Evolutionary conservation across 768 basidiomycete genomes (phyloP).

Genomic region (Fistulinella prunicolor): DNA sequence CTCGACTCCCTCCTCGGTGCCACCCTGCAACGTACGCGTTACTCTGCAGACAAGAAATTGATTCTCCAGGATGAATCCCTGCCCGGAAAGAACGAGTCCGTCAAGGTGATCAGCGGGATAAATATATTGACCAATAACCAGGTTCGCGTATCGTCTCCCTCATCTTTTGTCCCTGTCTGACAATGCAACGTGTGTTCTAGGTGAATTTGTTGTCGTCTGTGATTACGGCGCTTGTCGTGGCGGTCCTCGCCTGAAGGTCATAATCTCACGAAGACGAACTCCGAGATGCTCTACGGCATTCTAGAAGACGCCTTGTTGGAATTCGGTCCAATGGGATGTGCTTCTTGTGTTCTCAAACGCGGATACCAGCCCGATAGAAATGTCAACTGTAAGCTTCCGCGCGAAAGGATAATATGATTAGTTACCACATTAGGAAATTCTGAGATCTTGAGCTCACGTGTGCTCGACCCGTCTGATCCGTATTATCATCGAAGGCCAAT

Average conservation of each 20-base stretch:
- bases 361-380: neutral
- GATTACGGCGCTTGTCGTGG: constrained; percentile 37
- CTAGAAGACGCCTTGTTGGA: too few relatives aligned
- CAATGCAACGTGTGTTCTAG: constrained; percentile 20
- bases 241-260: constrained; percentile 31
- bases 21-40: constrained; percentile 78
- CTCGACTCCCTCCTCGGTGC: constrained; percentile 87
- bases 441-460: constrained; percentile 21
- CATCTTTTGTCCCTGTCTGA: neutral
- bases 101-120: constrained; percentile 60
- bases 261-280: too few relatives aligned
- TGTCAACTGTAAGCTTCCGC: too few relatives aligned
- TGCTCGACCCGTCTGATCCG: neutral
- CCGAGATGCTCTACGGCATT: too few relatives aligned
- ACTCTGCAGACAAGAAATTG: constrained; percentile 55
- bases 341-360: constrained; percentile 1
- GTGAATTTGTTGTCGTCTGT: constrained; percentile 46
- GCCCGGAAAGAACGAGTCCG: constrained; percentile 37
- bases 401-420: neutral
- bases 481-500: constrained; percentile 10
- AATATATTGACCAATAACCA: constrained; percentile 83
- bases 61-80: constrained; percentile 59
- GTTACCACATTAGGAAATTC: constrained; percentile 23
- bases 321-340: too few relatives aligned
- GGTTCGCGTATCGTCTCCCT: constrained; percentile 39